phyloP scores from a whole-genome alignment of 768 basidiomycete genomes.

The Phanerodontia chrysosporium region DNA sequence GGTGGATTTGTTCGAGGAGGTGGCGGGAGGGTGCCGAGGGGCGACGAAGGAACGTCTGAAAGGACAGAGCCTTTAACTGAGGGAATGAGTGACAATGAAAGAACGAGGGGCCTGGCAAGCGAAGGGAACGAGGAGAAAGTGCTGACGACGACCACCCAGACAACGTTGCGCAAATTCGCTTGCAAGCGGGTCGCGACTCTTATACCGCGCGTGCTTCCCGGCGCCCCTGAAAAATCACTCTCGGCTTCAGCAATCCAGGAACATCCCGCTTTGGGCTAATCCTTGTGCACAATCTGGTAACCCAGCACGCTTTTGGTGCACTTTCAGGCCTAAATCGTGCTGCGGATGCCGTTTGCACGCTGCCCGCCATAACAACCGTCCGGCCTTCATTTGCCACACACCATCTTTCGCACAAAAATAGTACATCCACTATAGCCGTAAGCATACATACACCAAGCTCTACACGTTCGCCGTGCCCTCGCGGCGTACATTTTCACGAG shows the following conservation, averaged over 20 bases:
- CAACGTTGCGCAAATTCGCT: constrained; percentile 7
- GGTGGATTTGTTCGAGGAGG: constrained; percentile 3
- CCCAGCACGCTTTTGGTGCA: background rate
- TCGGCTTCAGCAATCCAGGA: background rate
- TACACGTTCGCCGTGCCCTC: constrained; percentile 28
- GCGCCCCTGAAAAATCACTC: background rate
- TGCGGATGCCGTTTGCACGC: background rate
- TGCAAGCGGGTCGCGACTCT: background rate
- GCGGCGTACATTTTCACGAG: constrained; percentile 87
- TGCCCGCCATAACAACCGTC: background rate
- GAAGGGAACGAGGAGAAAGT: constrained; percentile 12
- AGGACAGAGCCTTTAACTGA: constrained; percentile 8
- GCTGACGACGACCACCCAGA: constrained; percentile 7
- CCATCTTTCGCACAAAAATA: background rate
- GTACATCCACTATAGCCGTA: background rate
- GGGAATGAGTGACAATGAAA: constrained; percentile 8
- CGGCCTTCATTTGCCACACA: background rate
- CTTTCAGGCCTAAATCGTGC: background rate
- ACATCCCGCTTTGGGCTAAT: background rate
- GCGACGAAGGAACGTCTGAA: constrained; percentile 6
- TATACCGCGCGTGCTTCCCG: background rate
- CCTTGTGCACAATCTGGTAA: no score
- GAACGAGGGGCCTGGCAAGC: constrained; percentile 13
- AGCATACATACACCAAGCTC: background rate
- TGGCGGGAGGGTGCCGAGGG: constrained; percentile 8